Percentiles rank a stretch among this genome's conserved stretches.
Conservation (phyloP, 768 basidiomycete species). For the Mycena polygramma region DNA sequence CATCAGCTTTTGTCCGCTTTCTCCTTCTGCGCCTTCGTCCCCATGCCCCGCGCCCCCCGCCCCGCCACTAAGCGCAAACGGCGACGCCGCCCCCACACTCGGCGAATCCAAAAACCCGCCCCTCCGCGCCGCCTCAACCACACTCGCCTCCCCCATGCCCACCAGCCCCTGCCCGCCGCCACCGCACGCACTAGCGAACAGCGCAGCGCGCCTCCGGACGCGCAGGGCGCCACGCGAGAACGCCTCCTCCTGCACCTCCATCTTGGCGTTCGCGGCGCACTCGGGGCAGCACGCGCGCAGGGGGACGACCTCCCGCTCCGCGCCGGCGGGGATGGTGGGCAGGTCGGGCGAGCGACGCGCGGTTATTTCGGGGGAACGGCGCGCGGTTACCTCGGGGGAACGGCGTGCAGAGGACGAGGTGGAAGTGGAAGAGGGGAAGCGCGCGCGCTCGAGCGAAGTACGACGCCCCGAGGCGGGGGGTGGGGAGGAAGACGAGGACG, state of each 20-base stretch:
- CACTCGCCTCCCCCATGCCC: neutral
- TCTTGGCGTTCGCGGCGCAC: conserved; percentile 52
- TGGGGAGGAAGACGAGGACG: neutral
- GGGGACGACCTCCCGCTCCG: conserved; percentile 64
- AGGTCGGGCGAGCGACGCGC: conserved; percentile 47
- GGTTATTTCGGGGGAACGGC: neutral
- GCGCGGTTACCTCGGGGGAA: too few species aligned
- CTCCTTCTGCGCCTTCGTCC: neutral
- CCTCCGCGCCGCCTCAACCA: conserved; percentile 21
- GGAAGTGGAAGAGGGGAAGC: neutral
- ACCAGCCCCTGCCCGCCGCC: neutral
- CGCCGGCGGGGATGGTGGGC: neutral
- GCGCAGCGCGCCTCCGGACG: conserved; percentile 25
- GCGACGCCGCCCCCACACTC: too few species aligned
- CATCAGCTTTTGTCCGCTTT: conserved; percentile 10
- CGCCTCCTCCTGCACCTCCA: conserved; percentile 29
- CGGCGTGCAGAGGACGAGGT: conserved; percentile 21
- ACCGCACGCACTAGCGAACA: neutral
- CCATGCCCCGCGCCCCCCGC: neutral
- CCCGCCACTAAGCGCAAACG: neutral
- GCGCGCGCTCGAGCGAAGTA: neutral
- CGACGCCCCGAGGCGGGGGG: too few species aligned
- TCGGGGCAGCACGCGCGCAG: conserved; percentile 79
- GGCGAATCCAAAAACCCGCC: conserved; percentile 19
- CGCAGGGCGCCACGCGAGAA: conserved; percentile 36